Conservation (phyloP, 371 early-diverging fungal genomes). For the Circinella umbellata region DNA sequence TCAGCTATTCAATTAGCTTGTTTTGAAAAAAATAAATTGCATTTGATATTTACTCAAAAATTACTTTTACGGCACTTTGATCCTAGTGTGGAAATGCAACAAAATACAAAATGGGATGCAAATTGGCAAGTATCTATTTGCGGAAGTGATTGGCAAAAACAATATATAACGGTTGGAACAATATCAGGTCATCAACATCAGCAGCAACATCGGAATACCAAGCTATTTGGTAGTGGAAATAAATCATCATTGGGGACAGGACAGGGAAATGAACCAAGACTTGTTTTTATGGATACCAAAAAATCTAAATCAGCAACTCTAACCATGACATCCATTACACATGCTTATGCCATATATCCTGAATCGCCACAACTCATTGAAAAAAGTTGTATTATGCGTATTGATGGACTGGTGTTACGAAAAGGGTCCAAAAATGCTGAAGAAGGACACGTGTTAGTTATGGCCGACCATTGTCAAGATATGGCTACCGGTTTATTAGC, state of each 20-base stretch:
- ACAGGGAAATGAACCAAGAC: constrained; percentile 17
- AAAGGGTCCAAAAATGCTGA: constrained; percentile 17
- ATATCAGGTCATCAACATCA: constrained; percentile 29
- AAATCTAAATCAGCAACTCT: constrained; percentile 59
- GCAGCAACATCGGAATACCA: constrained; percentile 46
- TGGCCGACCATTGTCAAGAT: constrained; percentile 45
- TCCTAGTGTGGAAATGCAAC: constrained; percentile 36
- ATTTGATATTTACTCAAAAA: constrained; percentile 73
- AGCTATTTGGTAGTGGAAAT: constrained; percentile 31
- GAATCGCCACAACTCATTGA: constrained; percentile 53
- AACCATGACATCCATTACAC: constrained; percentile 56
- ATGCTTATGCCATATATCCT: constrained; percentile 79
- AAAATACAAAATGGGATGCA: constrained; percentile 28
- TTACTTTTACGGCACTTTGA: constrained; percentile 48
- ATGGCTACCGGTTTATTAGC: constrained; percentile 46
- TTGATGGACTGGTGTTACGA: constrained; percentile 42
- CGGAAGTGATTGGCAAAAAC: constrained; percentile 65
- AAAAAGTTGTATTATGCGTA: constrained; percentile 46
- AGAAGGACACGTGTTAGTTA: constrained; percentile 41
- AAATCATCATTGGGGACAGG: constrained; percentile 10
- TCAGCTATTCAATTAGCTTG: constrained; percentile 74
- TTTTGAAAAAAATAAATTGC: constrained; percentile 74
- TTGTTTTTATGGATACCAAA: constrained; percentile 56
- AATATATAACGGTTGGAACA: constrained; percentile 51
- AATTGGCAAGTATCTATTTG: constrained; percentile 61